Evolutionary conservation across 2,329 filamentous ascomycete species (phyloP).

Genomic region (Rhynchosporium graminicola): DNA sequence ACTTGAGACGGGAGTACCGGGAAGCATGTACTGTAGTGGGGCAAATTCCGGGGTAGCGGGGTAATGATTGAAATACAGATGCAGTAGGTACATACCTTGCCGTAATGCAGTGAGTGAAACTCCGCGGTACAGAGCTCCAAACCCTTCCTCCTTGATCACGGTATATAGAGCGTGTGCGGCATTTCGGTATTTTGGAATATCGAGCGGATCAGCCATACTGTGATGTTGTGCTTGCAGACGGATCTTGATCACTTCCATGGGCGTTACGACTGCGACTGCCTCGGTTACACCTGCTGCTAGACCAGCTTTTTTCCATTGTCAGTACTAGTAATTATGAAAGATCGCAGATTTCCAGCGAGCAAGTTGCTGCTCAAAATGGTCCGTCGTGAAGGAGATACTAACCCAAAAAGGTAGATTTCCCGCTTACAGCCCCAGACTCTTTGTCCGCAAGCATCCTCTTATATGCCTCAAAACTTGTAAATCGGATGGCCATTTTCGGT

Average conservation of each 20-base stretch:
- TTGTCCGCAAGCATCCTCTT: constrained; percentile 78
- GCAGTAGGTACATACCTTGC: constrained; percentile 63
- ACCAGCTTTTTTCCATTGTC: constrained; percentile 58
- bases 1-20: neutral
- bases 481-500: constrained; percentile 98
- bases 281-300: constrained; percentile 93
- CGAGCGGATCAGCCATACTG: constrained; percentile 94
- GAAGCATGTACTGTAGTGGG: neutral
- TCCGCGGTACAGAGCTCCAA: constrained; percentile 85
- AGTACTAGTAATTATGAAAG: constrained; percentile 7
- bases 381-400: constrained; percentile 37
- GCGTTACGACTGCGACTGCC: constrained; percentile 92
- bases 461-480: constrained; percentile 95
- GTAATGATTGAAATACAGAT: neutral
- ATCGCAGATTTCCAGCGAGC: neutral
- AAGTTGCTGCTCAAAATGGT: neutral
- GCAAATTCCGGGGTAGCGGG: constrained; percentile 10
- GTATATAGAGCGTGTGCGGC: constrained; percentile 83
- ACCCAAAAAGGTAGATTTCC: constrained; percentile 72
- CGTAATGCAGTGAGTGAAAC: constrained; percentile 90
- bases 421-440: constrained; percentile 66
- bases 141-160: constrained; percentile 87
- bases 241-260: constrained; percentile 99
- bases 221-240: constrained; percentile 97
- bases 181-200: constrained; percentile 96